phyloP scores from a whole-genome alignment of 306 rosid species.

The Acacia melanoxylon region DNA sequence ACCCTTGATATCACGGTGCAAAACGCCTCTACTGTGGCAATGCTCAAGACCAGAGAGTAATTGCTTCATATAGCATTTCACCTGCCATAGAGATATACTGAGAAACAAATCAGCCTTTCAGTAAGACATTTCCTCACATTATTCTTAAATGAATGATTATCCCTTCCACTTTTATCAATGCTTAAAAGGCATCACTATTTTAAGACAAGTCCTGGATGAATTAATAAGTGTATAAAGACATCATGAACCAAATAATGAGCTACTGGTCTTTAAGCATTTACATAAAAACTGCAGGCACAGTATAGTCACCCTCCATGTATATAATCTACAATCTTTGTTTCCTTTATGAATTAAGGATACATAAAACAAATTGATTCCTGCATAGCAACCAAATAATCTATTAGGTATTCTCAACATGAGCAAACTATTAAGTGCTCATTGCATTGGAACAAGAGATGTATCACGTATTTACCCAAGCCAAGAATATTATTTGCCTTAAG shows the following conservation, averaged over 20 bases:
- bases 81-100: conserved; percentile 64
- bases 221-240: conserved; percentile 1
- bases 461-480: background rate
- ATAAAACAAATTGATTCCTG: conserved; percentile 2
- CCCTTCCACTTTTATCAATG: conserved; percentile 4
- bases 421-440: background rate
- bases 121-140: conserved; percentile 21
- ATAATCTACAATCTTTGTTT: conserved; percentile 17
- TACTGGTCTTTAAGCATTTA: conserved; percentile 15
- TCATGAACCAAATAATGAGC: conserved; percentile 21
- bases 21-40: conserved; percentile 86
- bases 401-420: conserved; percentile 24
- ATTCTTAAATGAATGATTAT: background rate
- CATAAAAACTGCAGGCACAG: conserved; percentile 18
- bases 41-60: conserved; percentile 96
- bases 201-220: background rate
- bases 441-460: background rate
- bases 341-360: conserved; percentile 24
- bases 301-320: conserved; percentile 4
- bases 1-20: conserved; percentile 99
- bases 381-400: conserved; percentile 28
- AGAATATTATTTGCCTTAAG: conserved; percentile 17
- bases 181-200: conserved; percentile 11
- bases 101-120: conserved; percentile 46
- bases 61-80: conserved; percentile 95